Base-by-base conservation (phyloP, 2,329 filamentous ascomycete species). In the Ilyonectria robusta region DNA sequence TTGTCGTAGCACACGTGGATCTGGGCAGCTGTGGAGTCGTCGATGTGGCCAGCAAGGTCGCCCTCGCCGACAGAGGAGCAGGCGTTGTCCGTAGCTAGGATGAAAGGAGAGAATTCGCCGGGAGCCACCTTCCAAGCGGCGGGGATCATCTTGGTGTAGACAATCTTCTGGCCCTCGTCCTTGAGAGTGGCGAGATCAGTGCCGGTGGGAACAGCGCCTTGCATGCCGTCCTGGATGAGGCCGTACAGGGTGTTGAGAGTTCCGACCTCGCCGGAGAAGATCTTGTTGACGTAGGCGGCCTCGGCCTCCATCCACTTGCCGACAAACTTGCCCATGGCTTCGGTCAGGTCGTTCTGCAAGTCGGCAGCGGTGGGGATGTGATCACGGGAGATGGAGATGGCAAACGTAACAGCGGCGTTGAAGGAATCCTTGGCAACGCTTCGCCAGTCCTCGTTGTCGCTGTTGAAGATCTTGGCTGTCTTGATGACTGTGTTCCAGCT, bases 131-230 rank as follows among this genome's bases (percentile, higher is more conserved):
- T 51, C 58, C 58, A 60, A 29, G 58, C 48, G 6, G 58, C 58
- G 3, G 48, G 58, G n/a, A 60, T 60, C 58, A 60, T 60, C 37
- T 60, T 60, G 15, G 35, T 60, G 23, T 59, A 59, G n/a, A 59
- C 31, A 48, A 59, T 59, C 42, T 59, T 48, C 35, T 51, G 57
- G 3, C 46, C 31, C 35, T 59, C 57, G 26, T 29, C 33, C 23
- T 40, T 50, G 29, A 59, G 46, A 6, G 57, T 50, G 21, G 57
- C 57, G 11, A 59, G 46, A 40, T 59, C 57, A 13, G 44, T 50
- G 9, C 46, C 57, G 17, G 44, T 31, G 15, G 44, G 57, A 13
- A 59, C 46, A 2, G 57, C 57, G 7, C 57, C 57, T 7, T 59
- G 57, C 21, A 59, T 51, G 13, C 57, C 57, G 6, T 51, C 46